Percentiles rank a stretch among this genome's conserved stretches.
Evolutionary conservation across 257 asterid genomes (phyloP).

Genomic region (Solanum boliviense): DNA sequence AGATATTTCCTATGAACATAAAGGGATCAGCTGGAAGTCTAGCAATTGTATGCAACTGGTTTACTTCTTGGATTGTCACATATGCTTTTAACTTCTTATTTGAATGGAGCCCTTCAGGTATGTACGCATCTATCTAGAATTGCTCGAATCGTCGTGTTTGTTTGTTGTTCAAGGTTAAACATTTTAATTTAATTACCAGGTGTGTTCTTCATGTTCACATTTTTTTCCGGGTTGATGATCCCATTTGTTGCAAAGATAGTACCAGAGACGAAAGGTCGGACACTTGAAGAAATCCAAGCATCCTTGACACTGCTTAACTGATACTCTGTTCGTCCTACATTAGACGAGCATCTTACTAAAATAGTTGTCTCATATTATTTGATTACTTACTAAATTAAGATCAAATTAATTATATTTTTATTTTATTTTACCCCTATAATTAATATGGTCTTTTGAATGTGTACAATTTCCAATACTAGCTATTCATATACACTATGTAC

Average conservation of each 20-base stretch:
- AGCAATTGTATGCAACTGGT: conserved; percentile 57
- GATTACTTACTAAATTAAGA: no score
- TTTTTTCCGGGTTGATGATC: conserved; percentile 25
- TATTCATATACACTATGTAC: neutral
- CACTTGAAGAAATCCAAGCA: conserved; percentile 58
- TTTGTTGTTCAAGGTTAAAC: neutral
- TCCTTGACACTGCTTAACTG: conserved; percentile 14
- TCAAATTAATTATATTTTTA: no score
- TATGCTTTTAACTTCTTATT: conserved; percentile 55
- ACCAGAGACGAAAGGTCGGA: conserved; percentile 83
- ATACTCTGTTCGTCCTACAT: neutral
- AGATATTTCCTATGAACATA: conserved; percentile 67
- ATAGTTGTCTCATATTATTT: no score
- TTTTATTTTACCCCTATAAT: no score
- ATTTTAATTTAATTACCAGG: conserved; percentile 23
- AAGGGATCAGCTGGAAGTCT: conserved; percentile 57
- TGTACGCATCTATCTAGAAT: conserved; percentile 11
- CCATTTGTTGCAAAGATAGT: conserved; percentile 51
- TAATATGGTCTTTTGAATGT: neutral
- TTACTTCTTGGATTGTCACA: conserved; percentile 40
- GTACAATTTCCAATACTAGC: neutral
- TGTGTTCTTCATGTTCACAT: conserved; percentile 34
- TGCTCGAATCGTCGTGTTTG: neutral
- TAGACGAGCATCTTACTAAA: neutral
- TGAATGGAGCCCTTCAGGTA: conserved; percentile 63